phyloP scores from a whole-genome alignment of 805 yeast genomes.

The Ogataea paradorogensis region DNA sequence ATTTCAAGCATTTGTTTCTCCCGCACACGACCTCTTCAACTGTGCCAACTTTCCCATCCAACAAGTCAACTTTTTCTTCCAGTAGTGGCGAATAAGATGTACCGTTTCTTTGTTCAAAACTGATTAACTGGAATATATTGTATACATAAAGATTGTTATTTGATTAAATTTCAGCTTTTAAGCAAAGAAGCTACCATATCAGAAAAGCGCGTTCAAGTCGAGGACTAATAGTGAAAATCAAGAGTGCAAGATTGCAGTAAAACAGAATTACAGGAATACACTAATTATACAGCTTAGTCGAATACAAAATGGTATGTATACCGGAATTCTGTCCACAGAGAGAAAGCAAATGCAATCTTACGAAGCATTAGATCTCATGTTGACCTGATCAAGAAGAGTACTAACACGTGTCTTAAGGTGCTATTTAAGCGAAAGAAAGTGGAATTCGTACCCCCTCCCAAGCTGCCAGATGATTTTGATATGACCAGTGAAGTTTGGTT shows the following conservation, averaged over 20 bases:
- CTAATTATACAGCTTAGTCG: background rate
- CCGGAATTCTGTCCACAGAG: background rate
- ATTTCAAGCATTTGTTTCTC: background rate
- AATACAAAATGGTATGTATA: conserved; percentile 4
- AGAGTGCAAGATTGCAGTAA: background rate
- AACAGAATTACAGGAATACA: background rate
- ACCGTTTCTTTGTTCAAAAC: conserved; percentile 7
- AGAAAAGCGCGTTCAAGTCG: background rate
- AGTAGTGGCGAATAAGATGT: conserved; percentile 9
- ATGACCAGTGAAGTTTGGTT: conserved; percentile 67
- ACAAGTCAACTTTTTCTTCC: conserved; percentile 14
- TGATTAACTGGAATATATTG: background rate
- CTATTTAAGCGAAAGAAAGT: conserved; percentile 74
- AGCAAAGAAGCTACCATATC: background rate
- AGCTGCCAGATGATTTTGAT: conserved; percentile 52
- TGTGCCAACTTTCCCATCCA: conserved; percentile 6
- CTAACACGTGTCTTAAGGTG: conserved; percentile 45
- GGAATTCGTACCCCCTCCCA: conserved; percentile 52
- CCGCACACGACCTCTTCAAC: conserved; percentile 8
- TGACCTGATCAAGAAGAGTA: background rate
- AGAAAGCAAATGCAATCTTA: background rate
- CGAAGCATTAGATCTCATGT: background rate
- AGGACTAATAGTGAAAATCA: background rate
- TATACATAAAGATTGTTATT: background rate
- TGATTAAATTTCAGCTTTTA: background rate